These are phyloP conservation scores for Wickerhamiella spandovensis DNA, from an alignment of 805 yeast genomes.

Conservation along the genomic window DNA sequence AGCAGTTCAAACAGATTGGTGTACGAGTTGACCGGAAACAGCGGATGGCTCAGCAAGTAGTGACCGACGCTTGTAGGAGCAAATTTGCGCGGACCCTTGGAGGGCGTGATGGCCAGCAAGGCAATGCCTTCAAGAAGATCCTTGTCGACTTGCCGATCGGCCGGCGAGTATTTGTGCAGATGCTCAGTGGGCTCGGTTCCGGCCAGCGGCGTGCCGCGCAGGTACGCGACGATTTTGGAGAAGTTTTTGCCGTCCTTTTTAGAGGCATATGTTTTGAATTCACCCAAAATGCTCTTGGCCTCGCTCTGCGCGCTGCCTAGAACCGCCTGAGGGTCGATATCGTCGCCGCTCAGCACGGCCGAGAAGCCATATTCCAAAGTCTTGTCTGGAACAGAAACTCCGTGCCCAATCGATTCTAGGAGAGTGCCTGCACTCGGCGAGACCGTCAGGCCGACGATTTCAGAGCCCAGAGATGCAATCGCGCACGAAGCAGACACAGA, in stretches of 20 bases:
- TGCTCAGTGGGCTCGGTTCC: constrained; percentile 19
- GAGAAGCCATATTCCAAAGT: constrained; percentile 15
- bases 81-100: constrained; percentile 15
- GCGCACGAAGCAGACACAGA: constrained; percentile 7
- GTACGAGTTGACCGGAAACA: constrained; percentile 45
- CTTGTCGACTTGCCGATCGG: constrained; percentile 52
- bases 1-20: constrained; percentile 43
- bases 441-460: constrained; percentile 16
- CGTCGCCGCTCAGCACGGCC: constrained; percentile 25
- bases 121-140: constrained; percentile 37
- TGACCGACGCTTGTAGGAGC: constrained; percentile 47
- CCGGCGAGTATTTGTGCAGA: constrained; percentile 45
- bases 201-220: constrained; percentile 7
- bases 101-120: constrained; percentile 28
- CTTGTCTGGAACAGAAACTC: constrained; percentile 8
- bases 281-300: constrained; percentile 29
- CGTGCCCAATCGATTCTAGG: constrained; percentile 16
- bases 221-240: constrained; percentile 11
- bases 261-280: constrained; percentile 33
- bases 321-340: neutral
- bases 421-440: constrained; percentile 13
- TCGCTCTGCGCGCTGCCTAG: constrained; percentile 14
- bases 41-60: constrained; percentile 75
- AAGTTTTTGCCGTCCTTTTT: constrained; percentile 16
- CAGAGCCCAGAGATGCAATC: constrained; percentile 6